Evolutionary conservation across 306 rosid genomes (phyloP), one percentile per base, ranked within the genome.

Genomic region (Casuarina cunninghamiana): DNA sequence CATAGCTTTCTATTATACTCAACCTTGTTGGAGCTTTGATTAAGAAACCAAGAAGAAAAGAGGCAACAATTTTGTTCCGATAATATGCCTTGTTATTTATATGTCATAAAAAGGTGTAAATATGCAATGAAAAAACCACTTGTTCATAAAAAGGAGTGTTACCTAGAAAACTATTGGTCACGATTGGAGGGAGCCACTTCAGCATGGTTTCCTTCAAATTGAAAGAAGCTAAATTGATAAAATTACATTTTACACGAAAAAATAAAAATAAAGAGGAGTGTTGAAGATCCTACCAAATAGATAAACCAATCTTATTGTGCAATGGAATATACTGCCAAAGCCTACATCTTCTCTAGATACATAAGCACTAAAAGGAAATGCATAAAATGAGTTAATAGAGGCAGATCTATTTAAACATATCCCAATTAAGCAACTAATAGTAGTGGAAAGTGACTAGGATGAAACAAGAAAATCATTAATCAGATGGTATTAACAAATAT

Each of bases 251-350:
- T 58, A 3, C 15, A 49, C 37, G 37, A 37, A 37, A 17, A 26
- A 26, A n/a, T n/a, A n/a, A n/a, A n/a, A n/a, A n/a, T n/a, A 26
- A 26, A 26, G 94, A 70, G 99, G 97, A 67, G 97, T 95, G 81
- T 95, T 95, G 88, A 93, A 93, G 84, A 95, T 97, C 87, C 99
- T 91, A 48, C 99, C 99, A 77, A 91, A 95, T 53, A 79, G 88
- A 54, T 91, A 97, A 17, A 89, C 99, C 82, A 95, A 86, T 60
- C 99, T 97, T 13, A 96, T 88, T 17, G 99, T 95, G 87, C 99
- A 95, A n/a, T 97, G 97, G 81, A 95, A 95, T 46, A 95, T 97
- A 53, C 99, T 97, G 49, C 99, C 99, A 73, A 95, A 95, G 81
- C 97, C 76, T 35, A 95, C 97, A 87, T 95, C 99, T 83, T 95